Base-by-base conservation (phyloP, 768 basidiomycete species). In the Grammothele lineata region DNA sequence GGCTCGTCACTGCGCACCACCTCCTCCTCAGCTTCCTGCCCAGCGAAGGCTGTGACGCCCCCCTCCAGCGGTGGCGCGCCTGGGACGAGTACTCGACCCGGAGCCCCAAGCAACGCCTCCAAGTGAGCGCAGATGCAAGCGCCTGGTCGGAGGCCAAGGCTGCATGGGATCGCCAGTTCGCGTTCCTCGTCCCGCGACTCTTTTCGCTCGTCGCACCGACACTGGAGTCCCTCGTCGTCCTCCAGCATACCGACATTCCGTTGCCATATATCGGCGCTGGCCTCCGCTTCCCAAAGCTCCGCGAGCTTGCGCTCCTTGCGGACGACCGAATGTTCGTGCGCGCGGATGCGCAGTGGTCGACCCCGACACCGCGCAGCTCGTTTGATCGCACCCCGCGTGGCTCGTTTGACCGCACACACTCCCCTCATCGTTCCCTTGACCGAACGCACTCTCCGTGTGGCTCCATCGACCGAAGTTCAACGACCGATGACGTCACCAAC, bases 1-100 rank as follows among this genome's bases (percentile, higher is more conserved):
- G 14, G 6, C 6, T 12, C 15, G n/a, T 48, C 18, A 27, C 40
- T 35, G 30, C 38, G 10, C 50, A 36, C 19, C 44, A 51, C 33
- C 40, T 45, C 5, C 44, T 51, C 10, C 35, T 51, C 11, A 45
- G 35, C 35, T 51, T 51, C 50, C 45, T 51, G 15, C 50, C 50
- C n/a, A 44, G 43, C 5, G 36, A 45, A 22, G n/a, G n/a, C n/a
- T 51, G 50, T 43, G 50, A 51, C 15, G 45, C 50, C 21, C 50
- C 45, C 19, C 26, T 30, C 15, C 39, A 40, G 14, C 40, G 34
- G 17, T 51, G 50, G 50, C 44, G 50, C 10, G 44, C 37, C 8
- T 46, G 50, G 50, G 19, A 14, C 19, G 43, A 42, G 23, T 51
- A 51, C 44, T 50, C 49, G 19, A 25, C n/a, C 7, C 27, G 25